A percentile compares a stretch with the other conserved stretches of the same genome.
Conservation (phyloP, 2,329 filamentous ascomycete genomes). For the Aspergillus felis region DNA sequence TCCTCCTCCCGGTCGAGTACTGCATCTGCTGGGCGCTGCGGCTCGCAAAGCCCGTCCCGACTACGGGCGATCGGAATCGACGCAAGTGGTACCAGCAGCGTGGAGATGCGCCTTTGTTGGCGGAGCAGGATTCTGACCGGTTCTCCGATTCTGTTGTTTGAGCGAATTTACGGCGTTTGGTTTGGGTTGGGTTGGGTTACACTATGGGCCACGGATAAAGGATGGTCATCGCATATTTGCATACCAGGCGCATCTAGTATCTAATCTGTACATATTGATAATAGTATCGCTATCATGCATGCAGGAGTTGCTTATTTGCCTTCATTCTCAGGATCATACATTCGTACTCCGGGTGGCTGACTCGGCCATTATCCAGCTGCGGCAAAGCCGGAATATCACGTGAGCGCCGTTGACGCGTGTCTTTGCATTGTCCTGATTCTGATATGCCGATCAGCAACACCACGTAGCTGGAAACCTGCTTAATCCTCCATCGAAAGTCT, state of each 20-base stretch:
- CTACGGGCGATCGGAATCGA: constrained; percentile 41
- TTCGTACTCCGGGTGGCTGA: too few relatives aligned
- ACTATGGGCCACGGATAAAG: background rate
- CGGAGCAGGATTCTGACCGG: background rate
- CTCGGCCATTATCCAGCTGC: too few relatives aligned
- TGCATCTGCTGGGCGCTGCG: constrained; percentile 46
- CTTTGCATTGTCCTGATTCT: too few relatives aligned
- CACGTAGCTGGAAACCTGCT: too few relatives aligned
- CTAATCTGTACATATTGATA: background rate
- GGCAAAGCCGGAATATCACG: too few relatives aligned
- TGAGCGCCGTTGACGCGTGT: too few relatives aligned
- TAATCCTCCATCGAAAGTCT: too few relatives aligned
- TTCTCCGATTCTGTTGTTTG: background rate
- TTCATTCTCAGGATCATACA: background rate
- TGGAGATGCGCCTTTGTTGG: background rate
- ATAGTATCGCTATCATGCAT: background rate
- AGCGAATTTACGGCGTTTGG: background rate
- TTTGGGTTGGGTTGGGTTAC: too few relatives aligned
- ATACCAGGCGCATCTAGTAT: background rate
- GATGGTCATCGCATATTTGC: background rate
- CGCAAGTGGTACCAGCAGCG: background rate
- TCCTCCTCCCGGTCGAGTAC: constrained; percentile 51
- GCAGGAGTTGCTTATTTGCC: background rate
- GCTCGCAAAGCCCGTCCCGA: constrained; percentile 51
- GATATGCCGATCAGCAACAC: too few relatives aligned